These are phyloP conservation scores for Manihot esculenta DNA, from an alignment of 441 rosid genomes.

Conservation along the genomic window DNA sequence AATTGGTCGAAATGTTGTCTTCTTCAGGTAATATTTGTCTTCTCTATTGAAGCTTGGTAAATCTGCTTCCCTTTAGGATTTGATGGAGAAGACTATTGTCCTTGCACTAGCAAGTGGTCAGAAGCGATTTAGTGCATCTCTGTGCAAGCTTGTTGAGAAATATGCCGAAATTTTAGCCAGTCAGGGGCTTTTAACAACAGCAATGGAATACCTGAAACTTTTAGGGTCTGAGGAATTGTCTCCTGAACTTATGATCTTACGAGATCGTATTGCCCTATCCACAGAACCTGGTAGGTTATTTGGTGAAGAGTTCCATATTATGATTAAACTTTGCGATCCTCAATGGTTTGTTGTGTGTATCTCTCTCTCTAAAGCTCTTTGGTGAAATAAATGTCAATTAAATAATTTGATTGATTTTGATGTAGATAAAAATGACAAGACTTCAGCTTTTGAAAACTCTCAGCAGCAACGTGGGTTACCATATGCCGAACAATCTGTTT, in stretches of 20 bases:
- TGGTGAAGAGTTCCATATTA: background rate
- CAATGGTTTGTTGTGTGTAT: background rate
- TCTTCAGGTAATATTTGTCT: background rate
- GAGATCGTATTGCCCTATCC: slow-evolving; percentile 82
- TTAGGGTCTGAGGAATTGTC: slow-evolving; percentile 83
- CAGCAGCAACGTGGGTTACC: slow-evolving; percentile 36
- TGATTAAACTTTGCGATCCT: slow-evolving; percentile 3
- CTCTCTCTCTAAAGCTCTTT: no score
- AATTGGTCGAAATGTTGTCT: slow-evolving; percentile 3
- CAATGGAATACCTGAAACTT: slow-evolving; percentile 83
- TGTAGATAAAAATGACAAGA: slow-evolving; percentile 56
- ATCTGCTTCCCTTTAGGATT: slow-evolving; percentile 56
- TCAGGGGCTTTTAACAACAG: slow-evolving; percentile 83
- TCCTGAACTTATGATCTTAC: slow-evolving; percentile 79
- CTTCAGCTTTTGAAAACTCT: slow-evolving; percentile 39
- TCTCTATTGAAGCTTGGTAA: slow-evolving; percentile 13
- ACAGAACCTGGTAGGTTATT: slow-evolving; percentile 54
- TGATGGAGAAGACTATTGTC: slow-evolving; percentile 99
- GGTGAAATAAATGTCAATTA: slow-evolving; percentile 2
- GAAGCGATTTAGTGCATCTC: slow-evolving; percentile 84
- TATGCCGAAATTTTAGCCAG: slow-evolving; percentile 98
- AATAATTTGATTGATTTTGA: slow-evolving; percentile 25
- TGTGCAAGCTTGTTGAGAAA: slow-evolving; percentile 98
- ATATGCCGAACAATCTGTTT: slow-evolving; percentile 34
- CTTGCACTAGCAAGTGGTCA: slow-evolving; percentile 97